Conservation (phyloP, 345 rosid species). For the Pistacia integerrima region DNA sequence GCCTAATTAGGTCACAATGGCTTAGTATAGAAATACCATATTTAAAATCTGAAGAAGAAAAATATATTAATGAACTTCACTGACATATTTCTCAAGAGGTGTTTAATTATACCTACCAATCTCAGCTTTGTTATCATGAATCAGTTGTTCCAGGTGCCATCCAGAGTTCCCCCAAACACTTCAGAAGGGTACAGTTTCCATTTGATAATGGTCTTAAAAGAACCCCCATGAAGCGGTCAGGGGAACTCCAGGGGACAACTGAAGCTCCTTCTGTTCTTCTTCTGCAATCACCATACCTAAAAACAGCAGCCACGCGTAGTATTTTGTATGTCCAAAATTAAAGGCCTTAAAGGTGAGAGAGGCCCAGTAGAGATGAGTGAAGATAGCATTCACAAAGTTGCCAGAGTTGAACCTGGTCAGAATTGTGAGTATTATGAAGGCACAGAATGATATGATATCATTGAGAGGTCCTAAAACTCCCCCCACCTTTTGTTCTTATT, state of each 20-base stretch:
- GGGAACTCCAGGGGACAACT: slow-evolving; percentile 11
- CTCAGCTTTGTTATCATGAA: too few species aligned
- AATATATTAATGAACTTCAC: neutral
- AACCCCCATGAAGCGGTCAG: neutral
- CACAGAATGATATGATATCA: neutral
- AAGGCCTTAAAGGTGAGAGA: neutral
- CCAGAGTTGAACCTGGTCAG: slow-evolving; percentile 18
- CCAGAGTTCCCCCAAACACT: slow-evolving; percentile 52
- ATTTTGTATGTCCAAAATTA: neutral
- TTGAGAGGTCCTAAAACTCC: neutral
- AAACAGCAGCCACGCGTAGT: too few species aligned
- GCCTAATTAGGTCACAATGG: too few species aligned
- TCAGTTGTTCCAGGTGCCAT: slow-evolving; percentile 14
- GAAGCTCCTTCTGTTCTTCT: neutral
- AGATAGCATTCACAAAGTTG: neutral
- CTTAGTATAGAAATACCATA: too few species aligned
- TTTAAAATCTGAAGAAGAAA: neutral
- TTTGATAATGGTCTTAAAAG: neutral
- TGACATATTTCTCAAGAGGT: neutral
- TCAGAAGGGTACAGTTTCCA: slow-evolving; percentile 22
- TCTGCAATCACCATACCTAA: neutral
- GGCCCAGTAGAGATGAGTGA: slow-evolving; percentile 9
- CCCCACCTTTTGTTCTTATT: neutral
- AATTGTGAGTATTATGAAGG: slow-evolving; percentile 13
- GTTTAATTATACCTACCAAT: neutral